Conservation (phyloP, 345 rosid genomes). For the Syzygium oleosum region DNA sequence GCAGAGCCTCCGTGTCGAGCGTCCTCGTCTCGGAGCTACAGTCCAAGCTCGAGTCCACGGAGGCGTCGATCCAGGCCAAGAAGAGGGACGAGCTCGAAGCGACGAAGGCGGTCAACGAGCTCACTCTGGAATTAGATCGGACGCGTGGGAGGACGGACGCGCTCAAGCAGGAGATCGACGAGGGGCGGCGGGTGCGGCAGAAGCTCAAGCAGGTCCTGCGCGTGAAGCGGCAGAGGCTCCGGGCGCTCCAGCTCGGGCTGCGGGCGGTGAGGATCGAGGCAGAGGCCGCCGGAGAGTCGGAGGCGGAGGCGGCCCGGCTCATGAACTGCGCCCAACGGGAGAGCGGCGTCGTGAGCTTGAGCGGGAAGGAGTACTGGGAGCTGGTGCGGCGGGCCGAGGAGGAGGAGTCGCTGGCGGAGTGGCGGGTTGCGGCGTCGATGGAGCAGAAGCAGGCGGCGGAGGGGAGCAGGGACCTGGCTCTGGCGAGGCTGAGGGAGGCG, state of each 20-base stretch:
- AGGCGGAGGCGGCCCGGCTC: conserved; percentile 12
- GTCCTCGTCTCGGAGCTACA: conserved; percentile 21
- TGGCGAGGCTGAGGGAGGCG: conserved; percentile 16
- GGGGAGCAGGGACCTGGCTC: conserved; percentile 18
- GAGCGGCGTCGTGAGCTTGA: conserved; percentile 7
- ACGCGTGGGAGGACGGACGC: conserved; percentile 12
- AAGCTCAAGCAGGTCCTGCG: conserved; percentile 25
- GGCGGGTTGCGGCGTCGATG: conserved; percentile 32
- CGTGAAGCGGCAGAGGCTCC: conserved; percentile 34
- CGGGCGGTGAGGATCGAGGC: conserved; percentile 31
- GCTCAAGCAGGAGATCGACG: conserved; percentile 10
- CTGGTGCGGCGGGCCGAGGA: conserved; percentile 33
- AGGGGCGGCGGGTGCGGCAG: conserved; percentile 15
- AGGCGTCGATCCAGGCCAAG: conserved; percentile 5
- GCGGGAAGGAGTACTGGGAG: conserved; percentile 23
- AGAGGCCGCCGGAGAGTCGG: conserved; percentile 30
- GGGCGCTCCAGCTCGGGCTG: conserved; percentile 22
- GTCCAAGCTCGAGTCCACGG: conserved; percentile 19
- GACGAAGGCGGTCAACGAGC: conserved; percentile 7
- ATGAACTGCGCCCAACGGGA: conserved; percentile 13
- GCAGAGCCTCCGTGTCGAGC: conserved; percentile 22
- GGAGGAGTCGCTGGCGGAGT: conserved; percentile 23
- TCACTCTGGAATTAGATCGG: conserved; percentile 8
- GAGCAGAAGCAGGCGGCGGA: conserved; percentile 43
- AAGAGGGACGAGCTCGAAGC: conserved; percentile 24